phyloP scores from a whole-genome alignment of 164 flowering plant species.

The Magnolia changhungtana region DNA sequence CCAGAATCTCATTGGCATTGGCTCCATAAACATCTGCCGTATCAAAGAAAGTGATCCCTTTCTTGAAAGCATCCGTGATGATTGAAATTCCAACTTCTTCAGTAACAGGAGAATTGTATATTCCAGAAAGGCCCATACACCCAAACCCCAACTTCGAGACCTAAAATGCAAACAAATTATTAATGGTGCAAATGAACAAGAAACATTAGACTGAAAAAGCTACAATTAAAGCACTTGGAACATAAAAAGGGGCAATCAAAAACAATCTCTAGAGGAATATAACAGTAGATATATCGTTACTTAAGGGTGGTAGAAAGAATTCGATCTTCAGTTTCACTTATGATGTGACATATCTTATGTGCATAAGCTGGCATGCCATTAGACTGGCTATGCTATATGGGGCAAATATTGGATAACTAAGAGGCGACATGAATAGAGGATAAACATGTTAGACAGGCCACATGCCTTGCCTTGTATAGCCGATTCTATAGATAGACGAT shows the following conservation, averaged over 20 bases:
- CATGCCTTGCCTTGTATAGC: too few species aligned
- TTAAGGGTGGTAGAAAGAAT: not conserved
- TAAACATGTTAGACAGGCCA: too few species aligned
- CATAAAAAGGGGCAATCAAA: not conserved
- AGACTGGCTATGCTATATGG: not conserved
- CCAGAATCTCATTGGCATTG: conserved; percentile 46
- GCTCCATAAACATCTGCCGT: conserved; percentile 59
- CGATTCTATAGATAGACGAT: too few species aligned
- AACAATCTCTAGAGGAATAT: not conserved
- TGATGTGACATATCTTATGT: not conserved
- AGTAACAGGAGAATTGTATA: conserved; percentile 43
- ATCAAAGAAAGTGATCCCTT: conserved; percentile 68
- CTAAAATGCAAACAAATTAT: conserved; percentile 18
- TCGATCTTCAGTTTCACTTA: not conserved
- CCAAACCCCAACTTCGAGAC: conserved; percentile 69
- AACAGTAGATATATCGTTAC: too few species aligned
- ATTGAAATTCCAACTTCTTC: conserved; percentile 49
- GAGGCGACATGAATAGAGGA: too few species aligned
- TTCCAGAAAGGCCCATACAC: conserved; percentile 52
- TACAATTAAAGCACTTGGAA: not conserved
- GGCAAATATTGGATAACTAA: too few species aligned
- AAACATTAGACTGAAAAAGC: not conserved
- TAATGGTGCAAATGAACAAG: not conserved
- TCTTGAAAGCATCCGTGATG: conserved; percentile 40
- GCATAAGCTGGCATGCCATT: not conserved